phyloP scores from a whole-genome alignment of 2,329 filamentous ascomycete genomes.

The Aspergillus phoenicis region DNA sequence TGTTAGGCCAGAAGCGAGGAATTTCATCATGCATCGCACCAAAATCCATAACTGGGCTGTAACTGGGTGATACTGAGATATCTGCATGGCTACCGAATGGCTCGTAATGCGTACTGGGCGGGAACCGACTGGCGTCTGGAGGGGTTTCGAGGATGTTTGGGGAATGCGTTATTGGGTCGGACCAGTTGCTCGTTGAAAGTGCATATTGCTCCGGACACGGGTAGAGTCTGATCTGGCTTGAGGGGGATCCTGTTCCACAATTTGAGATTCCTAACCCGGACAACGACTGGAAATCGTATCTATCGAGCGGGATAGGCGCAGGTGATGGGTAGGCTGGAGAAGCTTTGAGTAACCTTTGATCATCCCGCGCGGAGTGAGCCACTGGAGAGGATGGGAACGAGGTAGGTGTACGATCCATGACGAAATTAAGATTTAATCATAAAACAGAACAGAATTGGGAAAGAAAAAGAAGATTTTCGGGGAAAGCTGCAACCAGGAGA shows the following conservation, averaged over 20 bases:
- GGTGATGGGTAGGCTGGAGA: conserved; percentile 29
- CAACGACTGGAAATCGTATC: conserved; percentile 19
- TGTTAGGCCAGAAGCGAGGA: conserved; percentile 29
- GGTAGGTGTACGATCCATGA: conserved; percentile 29
- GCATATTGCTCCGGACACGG: conserved; percentile 24
- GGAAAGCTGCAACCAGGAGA: not conserved
- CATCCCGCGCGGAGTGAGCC: conserved; percentile 14
- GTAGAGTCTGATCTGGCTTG: conserved; percentile 25
- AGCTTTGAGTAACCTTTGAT: conserved; percentile 21
- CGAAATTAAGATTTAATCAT: not conserved
- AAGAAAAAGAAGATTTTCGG: not conserved
- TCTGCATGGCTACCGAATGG: conserved; percentile 26
- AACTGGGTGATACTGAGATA: conserved; percentile 29
- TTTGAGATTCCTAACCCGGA: conserved; percentile 38
- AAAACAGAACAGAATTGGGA: not conserved
- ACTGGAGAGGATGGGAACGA: conserved; percentile 25
- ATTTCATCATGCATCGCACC: conserved; percentile 19
- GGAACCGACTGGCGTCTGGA: conserved; percentile 25
- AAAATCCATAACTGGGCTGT: conserved; percentile 25
- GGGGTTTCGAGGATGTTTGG: conserved; percentile 26
- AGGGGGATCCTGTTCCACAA: conserved; percentile 27
- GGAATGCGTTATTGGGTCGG: conserved; percentile 24
- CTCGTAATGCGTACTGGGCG: conserved; percentile 27
- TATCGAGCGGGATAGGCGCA: conserved; percentile 18
- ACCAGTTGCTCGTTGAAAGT: conserved; percentile 25